A percentile compares a stretch with the other conserved stretches of the same genome.
Conservation (phyloP, 805 yeast species). For the Ogataea dorogensis region DNA sequence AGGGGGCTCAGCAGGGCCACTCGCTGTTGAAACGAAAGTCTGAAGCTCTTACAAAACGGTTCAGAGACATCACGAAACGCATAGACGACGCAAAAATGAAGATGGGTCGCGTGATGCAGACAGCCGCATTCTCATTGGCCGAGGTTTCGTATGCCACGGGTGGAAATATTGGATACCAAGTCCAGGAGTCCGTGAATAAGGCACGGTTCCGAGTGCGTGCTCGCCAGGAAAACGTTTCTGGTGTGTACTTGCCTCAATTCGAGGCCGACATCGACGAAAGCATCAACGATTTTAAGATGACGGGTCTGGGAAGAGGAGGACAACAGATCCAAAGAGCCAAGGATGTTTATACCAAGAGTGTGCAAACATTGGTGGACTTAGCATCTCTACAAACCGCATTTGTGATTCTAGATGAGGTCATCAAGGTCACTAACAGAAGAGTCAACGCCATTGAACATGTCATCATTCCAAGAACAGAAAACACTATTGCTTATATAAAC, state of each 20-base stretch:
- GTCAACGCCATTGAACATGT: slow-evolving; percentile 99
- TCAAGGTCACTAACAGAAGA: slow-evolving; percentile 96
- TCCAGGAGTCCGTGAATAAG: slow-evolving; percentile 86
- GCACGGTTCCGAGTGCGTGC: slow-evolving; percentile 91
- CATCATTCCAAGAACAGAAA: slow-evolving; percentile 95
- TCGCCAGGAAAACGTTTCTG: slow-evolving; percentile 93
- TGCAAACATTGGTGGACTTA: slow-evolving; percentile 92
- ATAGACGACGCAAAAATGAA: slow-evolving; percentile 94
- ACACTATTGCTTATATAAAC: slow-evolving; percentile 87
- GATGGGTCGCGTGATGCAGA: slow-evolving; percentile 98
- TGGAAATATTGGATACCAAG: slow-evolving; percentile 91
- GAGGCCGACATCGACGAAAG: slow-evolving; percentile 80
- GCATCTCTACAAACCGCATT: slow-evolving; percentile 97
- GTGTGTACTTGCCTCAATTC: slow-evolving; percentile 91
- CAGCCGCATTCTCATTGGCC: slow-evolving; percentile 95
- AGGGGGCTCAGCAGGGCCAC: slow-evolving; percentile 97
- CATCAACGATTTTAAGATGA: slow-evolving; percentile 90
- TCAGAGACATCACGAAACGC: slow-evolving; percentile 90
- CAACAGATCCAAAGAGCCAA: slow-evolving; percentile 96
- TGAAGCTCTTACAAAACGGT: slow-evolving; percentile 93
- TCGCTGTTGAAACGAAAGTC: slow-evolving; percentile 91
- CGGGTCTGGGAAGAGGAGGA: slow-evolving; percentile 98
- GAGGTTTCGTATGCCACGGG: slow-evolving; percentile 98
- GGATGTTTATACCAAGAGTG: slow-evolving; percentile 89
- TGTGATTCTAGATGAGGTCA: slow-evolving; percentile 94